Evolutionary conservation across 2,329 filamentous ascomycete species (phyloP).

Genomic region (Diaporthe vexans): DNA sequence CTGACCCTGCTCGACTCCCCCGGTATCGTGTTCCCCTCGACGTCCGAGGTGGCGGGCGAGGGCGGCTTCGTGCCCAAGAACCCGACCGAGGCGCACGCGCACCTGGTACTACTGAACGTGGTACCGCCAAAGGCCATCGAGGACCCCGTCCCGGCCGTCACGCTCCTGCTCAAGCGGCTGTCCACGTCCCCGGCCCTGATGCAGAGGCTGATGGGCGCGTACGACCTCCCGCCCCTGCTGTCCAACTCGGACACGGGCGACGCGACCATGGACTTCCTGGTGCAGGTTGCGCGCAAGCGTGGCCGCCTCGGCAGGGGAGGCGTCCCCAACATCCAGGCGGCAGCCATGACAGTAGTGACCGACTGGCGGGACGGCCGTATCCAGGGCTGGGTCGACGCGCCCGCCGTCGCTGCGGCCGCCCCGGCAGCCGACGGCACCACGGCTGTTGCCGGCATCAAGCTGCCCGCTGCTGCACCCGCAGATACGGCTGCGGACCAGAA

Average conservation of each 20-base stretch:
- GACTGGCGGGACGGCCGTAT: conserved; percentile 97
- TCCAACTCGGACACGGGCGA: conserved; percentile 77
- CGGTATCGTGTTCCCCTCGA: conserved; percentile 91
- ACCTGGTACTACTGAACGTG: conserved; percentile 89
- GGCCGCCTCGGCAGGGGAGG: conserved; percentile 90
- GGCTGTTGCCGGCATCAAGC: conserved; percentile 38
- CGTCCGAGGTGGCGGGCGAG: conserved; percentile 56
- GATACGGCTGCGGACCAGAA: conserved; percentile 77
- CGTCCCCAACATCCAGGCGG: conserved; percentile 87
- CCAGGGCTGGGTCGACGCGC: conserved; percentile 89
- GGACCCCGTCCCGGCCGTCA: conserved; percentile 90
- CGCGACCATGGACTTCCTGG: conserved; percentile 88
- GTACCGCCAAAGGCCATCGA: conserved; percentile 94
- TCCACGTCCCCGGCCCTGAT: conserved; percentile 80
- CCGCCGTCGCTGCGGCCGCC: conserved; percentile 57
- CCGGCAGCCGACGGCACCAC: conserved; percentile 45
- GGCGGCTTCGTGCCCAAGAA: conserved; percentile 66
- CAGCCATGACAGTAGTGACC: conserved; percentile 93
- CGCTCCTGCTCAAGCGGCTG: conserved; percentile 85
- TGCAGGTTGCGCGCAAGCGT: conserved; percentile 94
- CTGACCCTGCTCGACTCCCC: conserved; percentile 94
- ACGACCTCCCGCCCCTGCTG: conserved; percentile 86
- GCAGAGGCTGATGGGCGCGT: conserved; percentile 84
- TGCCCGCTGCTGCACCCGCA: conserved; percentile 56
- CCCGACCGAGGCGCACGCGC: conserved; percentile 81